Conservation (phyloP, 208 protist genomes). For the Trypanosoma caninum region DNA sequence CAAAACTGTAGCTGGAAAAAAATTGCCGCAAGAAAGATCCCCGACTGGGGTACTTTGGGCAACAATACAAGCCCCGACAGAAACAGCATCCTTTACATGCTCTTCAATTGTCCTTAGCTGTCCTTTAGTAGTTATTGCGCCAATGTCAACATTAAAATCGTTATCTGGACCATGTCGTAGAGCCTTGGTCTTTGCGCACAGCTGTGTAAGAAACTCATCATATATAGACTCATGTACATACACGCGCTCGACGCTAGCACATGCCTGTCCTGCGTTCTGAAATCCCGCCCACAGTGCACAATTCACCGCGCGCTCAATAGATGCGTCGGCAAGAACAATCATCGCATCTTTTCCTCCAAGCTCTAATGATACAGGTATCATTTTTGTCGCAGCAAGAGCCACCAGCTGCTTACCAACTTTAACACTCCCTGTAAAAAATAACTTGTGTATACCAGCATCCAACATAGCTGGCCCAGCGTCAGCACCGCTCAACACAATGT, state of each 20-base stretch:
- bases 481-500: conserved; percentile 45
- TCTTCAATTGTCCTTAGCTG: conserved; percentile 60
- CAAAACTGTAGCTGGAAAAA: conserved; percentile 85
- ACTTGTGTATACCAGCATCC: conserved; percentile 51
- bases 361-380: conserved; percentile 76
- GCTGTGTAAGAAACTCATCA: conserved; percentile 55
- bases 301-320: conserved; percentile 76
- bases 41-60: conserved; percentile 62
- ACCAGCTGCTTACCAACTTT: conserved; percentile 74
- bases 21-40: conserved; percentile 48
- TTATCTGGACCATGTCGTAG: conserved; percentile 67
- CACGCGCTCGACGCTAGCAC: conserved; percentile 69
- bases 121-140: conserved; percentile 53
- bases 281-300: conserved; percentile 77
- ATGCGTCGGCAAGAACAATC: conserved; percentile 72
- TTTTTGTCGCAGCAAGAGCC: conserved; percentile 61
- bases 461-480: conserved; percentile 44
- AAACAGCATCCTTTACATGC: conserved; percentile 68
- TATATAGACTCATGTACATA: conserved; percentile 74
- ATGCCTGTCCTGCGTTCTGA: conserved; percentile 84
- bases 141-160: conserved; percentile 67
- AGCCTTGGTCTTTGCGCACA: conserved; percentile 63
- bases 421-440: conserved; percentile 88
- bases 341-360: conserved; percentile 87
- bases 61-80: conserved; percentile 52